A percentile compares a stretch with the other conserved stretches of the same genome.
These are phyloP conservation scores for Alternaria incomplexa DNA, from an alignment of 2,329 filamentous ascomycete genomes.

Conservation along the genomic window DNA sequence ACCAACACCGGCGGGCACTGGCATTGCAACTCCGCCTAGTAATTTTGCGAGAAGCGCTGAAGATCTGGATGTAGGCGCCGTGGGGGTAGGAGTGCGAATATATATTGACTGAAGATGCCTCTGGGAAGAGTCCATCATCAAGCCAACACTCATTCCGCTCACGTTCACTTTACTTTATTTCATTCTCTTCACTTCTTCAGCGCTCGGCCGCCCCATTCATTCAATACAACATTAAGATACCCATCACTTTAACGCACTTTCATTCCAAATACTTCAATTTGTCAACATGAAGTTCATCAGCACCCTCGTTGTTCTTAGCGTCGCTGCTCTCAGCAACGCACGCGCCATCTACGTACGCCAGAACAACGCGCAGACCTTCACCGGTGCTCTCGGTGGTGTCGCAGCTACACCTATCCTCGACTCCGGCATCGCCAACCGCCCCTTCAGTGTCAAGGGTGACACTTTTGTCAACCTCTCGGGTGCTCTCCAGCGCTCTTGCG, in stretches of 20 bases:
- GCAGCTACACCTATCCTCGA: constrained; percentile 59
- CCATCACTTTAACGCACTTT: neutral
- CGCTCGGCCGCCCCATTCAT: constrained; percentile 31
- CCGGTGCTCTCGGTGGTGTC: constrained; percentile 59
- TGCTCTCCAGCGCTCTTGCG: constrained; percentile 66
- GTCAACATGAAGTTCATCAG: constrained; percentile 35
- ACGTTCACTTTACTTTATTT: constrained; percentile 17
- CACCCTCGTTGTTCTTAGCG: constrained; percentile 23
- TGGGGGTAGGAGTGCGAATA: neutral
- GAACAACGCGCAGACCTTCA: constrained; percentile 47
- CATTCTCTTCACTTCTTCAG: constrained; percentile 20
- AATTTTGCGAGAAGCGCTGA: constrained; percentile 1
- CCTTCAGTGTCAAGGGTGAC: constrained; percentile 38
- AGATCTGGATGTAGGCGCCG: neutral
- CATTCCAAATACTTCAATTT: neutral
- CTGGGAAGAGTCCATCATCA: constrained; percentile 1
- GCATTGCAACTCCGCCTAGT: constrained; percentile 20
- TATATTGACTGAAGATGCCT: neutral
- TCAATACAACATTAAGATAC: constrained; percentile 5
- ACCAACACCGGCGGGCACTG: neutral
- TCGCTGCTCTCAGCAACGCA: constrained; percentile 23
- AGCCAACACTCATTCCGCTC: neutral
- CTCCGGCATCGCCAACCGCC: constrained; percentile 57
- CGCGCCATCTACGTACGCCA: constrained; percentile 30
- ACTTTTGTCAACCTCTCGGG: constrained; percentile 62